Base-by-base conservation (phyloP, 768 basidiomycete genomes). In the Lactarius quietus region DNA sequence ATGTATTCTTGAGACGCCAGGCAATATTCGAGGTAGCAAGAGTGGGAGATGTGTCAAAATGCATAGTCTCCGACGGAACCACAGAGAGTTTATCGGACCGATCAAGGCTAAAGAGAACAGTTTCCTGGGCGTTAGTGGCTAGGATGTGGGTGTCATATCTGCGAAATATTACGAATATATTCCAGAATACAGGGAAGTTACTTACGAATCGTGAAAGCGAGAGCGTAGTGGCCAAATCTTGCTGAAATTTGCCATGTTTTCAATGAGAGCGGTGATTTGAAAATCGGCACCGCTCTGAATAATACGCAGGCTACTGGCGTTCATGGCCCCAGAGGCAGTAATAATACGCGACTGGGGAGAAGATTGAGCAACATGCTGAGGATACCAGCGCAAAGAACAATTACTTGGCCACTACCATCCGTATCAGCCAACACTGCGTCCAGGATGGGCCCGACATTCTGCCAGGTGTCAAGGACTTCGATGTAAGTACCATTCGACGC, bases 261-360 rank as follows among this genome's bases (percentile, higher is more conserved):
- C 80, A 7, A 92, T 71, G 33, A 76, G 74, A 0, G 86, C 88
- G 14, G 83, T 70, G 70, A 89, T 87, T 62, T 84, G 79, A 72
- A 93, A 88, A 69, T 92, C 89, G 7, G 92, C 91, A 2, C 94
- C 94, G 62, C 86, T 91, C 66, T 91, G 81, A 23, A 97, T 81
- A 35, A 94, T 75, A 56, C 89, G 87, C 18, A 97, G 71, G 12
- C 88, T 86, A 2, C 95, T 94, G 3, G 86, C 84, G 67, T 85
- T 92, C 57, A 81, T 81, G 2, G 85, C 89, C 6, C 95, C 95
- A 4, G 92, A 95, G 70, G 91, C 92, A 1, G 93, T 92, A 5
- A 96, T 85, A 48, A 95, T 83, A 73, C 90, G 87, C n/a, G 79
- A 80, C 90, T 94, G 48, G 7, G 20, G 20, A 31, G 33, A 52